Base-by-base conservation (phyloP, 331 rosid genomes). In the Malus hybrid region DNA sequence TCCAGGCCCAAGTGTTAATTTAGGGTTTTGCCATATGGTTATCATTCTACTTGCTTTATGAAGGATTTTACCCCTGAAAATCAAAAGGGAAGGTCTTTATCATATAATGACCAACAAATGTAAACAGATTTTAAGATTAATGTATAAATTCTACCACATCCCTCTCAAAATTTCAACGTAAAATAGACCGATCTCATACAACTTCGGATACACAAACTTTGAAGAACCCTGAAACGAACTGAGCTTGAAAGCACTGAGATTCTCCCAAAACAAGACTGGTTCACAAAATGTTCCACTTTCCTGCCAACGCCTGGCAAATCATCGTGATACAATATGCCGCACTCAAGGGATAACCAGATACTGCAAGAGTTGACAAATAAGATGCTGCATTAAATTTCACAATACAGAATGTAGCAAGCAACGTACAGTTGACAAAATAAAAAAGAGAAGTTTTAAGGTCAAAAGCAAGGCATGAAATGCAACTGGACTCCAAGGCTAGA, bases 301-400 rank as follows among this genome's bases (percentile, higher is more conserved):
- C 59, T 77, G 90, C 97, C 70, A 90, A 66, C 32, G 96, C 97
- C 55, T 69, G 79, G 65, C 85, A 78, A 73, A 90, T 89, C 86
- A 87, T 91, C 55, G 90, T 24, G 71, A 89, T 85, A 71, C 98
- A 93, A 80, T 82, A 86, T 5, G 97, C 93, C 73, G 97, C 98
- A 83, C 98, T 93, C 36, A 89, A 79, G 20, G 97, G 97, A 77
- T 86, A 93, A 28, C 85, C 87, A 69, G 92, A 93, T 73, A 90
- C 96, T 93, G 95, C 84, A 29, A 16, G 44, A 39, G 48, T 27
- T 18, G 11, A 29, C 0, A 65, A 77, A 77, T 9, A 36, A 15
- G 32, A 56, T 2, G 64, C 56, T 2, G 64, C 56, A 6, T 56
- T 56, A 4, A 2, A 56, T 8, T 5, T n/a, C 62, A 54, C 27